Conservation (phyloP, 1,284 basidiomycete species). For the Schizopora paradoxa region DNA sequence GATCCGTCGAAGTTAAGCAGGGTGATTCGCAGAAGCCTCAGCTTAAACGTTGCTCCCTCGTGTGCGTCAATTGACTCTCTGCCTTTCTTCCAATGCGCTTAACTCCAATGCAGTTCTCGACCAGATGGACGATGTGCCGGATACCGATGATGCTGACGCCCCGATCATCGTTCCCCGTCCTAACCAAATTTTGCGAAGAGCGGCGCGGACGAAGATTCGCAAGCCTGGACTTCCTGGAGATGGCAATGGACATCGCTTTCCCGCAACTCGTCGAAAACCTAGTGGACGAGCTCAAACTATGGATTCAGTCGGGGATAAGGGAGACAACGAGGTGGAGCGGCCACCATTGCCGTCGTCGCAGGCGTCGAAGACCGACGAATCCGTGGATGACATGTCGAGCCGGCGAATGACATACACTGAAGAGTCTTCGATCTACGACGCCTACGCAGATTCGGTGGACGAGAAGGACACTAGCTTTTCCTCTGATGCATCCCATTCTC, state of each 20-base stretch:
- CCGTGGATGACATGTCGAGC: constrained; percentile 21
- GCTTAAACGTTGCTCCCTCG: constrained; percentile 79
- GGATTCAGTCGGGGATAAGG: no score
- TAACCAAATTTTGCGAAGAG: constrained; percentile 84
- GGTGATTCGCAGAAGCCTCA: constrained; percentile 82
- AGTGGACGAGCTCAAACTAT: constrained; percentile 28
- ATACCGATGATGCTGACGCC: constrained; percentile 76
- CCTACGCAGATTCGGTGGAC: constrained; percentile 59
- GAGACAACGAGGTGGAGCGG: constrained; percentile 26
- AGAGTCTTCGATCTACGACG: constrained; percentile 76
- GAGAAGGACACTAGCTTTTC: constrained; percentile 36
- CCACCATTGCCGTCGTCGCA: constrained; percentile 29
- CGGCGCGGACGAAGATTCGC: constrained; percentile 92
- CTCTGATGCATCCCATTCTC: constrained; percentile 26
- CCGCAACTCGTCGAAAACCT: constrained; percentile 44
- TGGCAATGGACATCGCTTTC: constrained; percentile 78
- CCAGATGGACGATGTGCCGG: constrained; percentile 58
- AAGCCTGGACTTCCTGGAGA: constrained; percentile 78
- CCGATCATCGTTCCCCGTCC: constrained; percentile 88
- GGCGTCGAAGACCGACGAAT: constrained; percentile 20
- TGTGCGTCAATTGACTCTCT: constrained; percentile 7
- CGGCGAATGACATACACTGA: constrained; percentile 72
- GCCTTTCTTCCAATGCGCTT: constrained; percentile 14
- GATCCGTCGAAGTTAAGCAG: constrained; percentile 82
- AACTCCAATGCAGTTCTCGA: constrained; percentile 46